phyloP scores from a whole-genome alignment of 257 asterid genomes.

The Agastache rugosa region DNA sequence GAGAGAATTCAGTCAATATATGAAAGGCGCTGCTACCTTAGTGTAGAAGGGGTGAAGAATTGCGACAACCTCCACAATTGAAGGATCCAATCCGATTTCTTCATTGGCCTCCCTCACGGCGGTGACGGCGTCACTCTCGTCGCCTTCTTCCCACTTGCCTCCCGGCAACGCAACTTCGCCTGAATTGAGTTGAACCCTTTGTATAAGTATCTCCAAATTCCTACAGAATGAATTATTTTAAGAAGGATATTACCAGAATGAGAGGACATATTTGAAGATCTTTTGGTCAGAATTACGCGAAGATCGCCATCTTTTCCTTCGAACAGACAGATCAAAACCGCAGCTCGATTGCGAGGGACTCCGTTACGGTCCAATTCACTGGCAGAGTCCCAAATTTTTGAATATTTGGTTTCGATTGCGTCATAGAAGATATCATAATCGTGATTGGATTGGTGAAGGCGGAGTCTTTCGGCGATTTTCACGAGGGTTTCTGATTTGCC shows the following conservation, averaged over 20 bases:
- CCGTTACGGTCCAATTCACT: slow-evolving; percentile 23
- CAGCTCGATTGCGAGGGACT: slow-evolving; percentile 49
- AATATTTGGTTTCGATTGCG: not conserved
- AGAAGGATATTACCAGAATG: slow-evolving; percentile 35
- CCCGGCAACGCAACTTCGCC: slow-evolving; percentile 97
- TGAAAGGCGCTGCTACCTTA: slow-evolving; percentile 47
- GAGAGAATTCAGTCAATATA: too few species aligned
- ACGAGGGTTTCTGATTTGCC: slow-evolving; percentile 48
- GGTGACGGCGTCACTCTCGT: slow-evolving; percentile 58
- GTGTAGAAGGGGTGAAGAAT: slow-evolving; percentile 59
- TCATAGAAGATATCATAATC: not conserved
- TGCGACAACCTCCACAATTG: slow-evolving; percentile 64
- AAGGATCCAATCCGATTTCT: slow-evolving; percentile 88
- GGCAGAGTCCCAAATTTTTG: not conserved
- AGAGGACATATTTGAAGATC: slow-evolving; percentile 70
- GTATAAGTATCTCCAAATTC: not conserved
- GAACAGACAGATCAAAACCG: slow-evolving; percentile 77
- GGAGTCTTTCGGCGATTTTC: slow-evolving; percentile 53
- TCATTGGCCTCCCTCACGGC: slow-evolving; percentile 92
- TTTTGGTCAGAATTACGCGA: slow-evolving; percentile 78
- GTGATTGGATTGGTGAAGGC: slow-evolving; percentile 38
- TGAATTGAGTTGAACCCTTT: slow-evolving; percentile 20
- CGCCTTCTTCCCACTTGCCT: slow-evolving; percentile 77
- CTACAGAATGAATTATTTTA: not conserved
- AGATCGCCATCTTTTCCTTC: slow-evolving; percentile 60